phyloP scores from a whole-genome alignment of 176 grass and related monocot genomes.

The Paspalum notatum region DNA sequence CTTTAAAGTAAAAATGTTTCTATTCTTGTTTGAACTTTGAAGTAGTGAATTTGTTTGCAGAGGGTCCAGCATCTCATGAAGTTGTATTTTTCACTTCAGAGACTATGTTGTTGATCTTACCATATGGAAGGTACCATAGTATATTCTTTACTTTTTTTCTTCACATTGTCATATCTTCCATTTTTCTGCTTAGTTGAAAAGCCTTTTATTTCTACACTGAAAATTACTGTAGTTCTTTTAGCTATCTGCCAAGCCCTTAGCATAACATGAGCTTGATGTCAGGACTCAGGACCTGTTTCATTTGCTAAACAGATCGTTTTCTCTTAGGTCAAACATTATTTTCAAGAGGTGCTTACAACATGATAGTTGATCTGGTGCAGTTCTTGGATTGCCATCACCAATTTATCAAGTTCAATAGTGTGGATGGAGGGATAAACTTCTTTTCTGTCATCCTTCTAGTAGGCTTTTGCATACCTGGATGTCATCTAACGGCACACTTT shows the following conservation, averaged over 20 bases:
- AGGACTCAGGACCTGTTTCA: slow-evolving; percentile 20
- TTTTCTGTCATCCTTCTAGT: too few species aligned
- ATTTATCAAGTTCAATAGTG: slow-evolving; percentile 94
- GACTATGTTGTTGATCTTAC: slow-evolving; percentile 88
- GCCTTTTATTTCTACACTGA: slow-evolving; percentile 5
- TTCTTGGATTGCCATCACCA: slow-evolving; percentile 96
- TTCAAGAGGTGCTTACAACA: slow-evolving; percentile 52
- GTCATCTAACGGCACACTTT: slow-evolving; percentile 26
- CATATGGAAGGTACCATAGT: slow-evolving; percentile 82
- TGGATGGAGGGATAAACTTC: slow-evolving; percentile 80
- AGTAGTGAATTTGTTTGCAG: slow-evolving; percentile 57
- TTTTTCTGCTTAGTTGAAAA: slow-evolving; percentile 12
- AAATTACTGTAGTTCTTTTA: slow-evolving; percentile 29
- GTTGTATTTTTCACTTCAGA: slow-evolving; percentile 97
- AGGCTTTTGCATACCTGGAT: slow-evolving; percentile 21
- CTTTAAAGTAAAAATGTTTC: slow-evolving; percentile 9
- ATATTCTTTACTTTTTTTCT: slow-evolving; percentile 5
- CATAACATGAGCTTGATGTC: slow-evolving; percentile 32
- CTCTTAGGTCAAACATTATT: not conserved
- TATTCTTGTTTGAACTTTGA: slow-evolving; percentile 34
- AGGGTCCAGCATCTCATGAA: slow-evolving; percentile 98
- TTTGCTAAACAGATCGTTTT: slow-evolving; percentile 24
- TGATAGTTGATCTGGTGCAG: slow-evolving; percentile 82
- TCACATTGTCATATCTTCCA: slow-evolving; percentile 20
- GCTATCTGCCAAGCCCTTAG: slow-evolving; percentile 16